phyloP scores from a whole-genome alignment of 2,329 filamentous ascomycete genomes.

The Colletotrichum falcatum region DNA sequence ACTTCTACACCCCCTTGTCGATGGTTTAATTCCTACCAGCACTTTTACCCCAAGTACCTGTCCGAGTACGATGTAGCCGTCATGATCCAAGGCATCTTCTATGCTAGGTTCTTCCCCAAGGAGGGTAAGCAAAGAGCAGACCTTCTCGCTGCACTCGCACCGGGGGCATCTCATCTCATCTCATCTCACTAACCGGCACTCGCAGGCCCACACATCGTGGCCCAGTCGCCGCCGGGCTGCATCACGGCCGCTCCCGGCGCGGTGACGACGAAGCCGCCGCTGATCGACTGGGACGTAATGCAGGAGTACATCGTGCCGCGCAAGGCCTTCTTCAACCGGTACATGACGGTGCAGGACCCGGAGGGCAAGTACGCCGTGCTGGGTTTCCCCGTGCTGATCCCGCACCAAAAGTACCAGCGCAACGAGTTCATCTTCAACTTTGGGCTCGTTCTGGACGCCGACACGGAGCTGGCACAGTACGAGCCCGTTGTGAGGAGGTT shows the following conservation, averaged over 20 bases:
- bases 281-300: slow-evolving; percentile 88
- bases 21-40: background rate
- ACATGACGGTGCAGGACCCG: slow-evolving; percentile 82
- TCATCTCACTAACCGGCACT: background rate
- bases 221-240: slow-evolving; percentile 72
- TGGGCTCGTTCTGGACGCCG: slow-evolving; percentile 79
- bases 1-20: background rate
- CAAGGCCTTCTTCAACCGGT: slow-evolving; percentile 93
- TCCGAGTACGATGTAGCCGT: slow-evolving; percentile 39
- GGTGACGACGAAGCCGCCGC: slow-evolving; percentile 65
- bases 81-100: slow-evolving; percentile 79
- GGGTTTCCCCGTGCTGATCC: slow-evolving; percentile 90
- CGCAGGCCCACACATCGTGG: slow-evolving; percentile 71
- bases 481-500: slow-evolving; percentile 88
- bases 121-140: slow-evolving; percentile 60
- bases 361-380: slow-evolving; percentile 80
- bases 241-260: slow-evolving; percentile 60
- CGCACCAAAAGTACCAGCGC: slow-evolving; percentile 83
- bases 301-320: slow-evolving; percentile 95
- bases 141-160: background rate
- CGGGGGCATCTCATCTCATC: background rate
- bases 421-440: slow-evolving; percentile 99
- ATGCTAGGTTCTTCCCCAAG: slow-evolving; percentile 75
- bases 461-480: slow-evolving; percentile 79
- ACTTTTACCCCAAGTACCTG: background rate